A percentile compares a stretch with the other conserved stretches of the same genome.
Conservation (phyloP, 441 rosid genomes). For the Metrosideros polymorpha region DNA sequence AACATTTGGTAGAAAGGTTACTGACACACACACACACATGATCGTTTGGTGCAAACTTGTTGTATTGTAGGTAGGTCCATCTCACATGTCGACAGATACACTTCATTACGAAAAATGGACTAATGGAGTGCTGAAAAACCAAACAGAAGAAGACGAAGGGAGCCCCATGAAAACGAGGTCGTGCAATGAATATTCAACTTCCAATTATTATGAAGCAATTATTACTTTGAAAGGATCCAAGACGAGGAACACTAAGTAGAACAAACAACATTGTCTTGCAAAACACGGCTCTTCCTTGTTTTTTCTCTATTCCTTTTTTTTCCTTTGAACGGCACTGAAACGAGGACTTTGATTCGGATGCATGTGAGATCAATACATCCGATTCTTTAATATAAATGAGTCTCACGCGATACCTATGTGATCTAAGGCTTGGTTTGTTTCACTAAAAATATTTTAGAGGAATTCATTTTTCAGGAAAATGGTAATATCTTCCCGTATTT, state of each 20-base stretch:
- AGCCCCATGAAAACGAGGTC: neutral
- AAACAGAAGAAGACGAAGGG: neutral
- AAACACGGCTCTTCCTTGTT: neutral
- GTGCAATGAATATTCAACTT: neutral
- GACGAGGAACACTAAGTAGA: neutral
- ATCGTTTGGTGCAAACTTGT: neutral
- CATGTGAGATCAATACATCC: neutral
- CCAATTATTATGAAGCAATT: neutral
- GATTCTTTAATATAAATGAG: neutral
- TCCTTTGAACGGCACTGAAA: neutral
- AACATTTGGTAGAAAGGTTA: neutral
- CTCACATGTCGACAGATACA: neutral
- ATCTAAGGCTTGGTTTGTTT: too few relatives aligned
- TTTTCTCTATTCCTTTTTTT: neutral
- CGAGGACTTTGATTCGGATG: rapidly evolving
- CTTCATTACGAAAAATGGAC: neutral
- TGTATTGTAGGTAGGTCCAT: neutral
- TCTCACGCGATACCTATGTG: neutral
- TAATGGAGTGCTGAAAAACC: neutral
- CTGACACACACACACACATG: neutral
- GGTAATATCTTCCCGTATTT: too few relatives aligned
- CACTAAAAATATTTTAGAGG: too few relatives aligned
- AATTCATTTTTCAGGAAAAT: too few relatives aligned
- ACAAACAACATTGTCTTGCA: neutral
- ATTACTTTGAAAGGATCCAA: neutral